These are phyloP conservation scores for Alternaria sp. DNA, from an alignment of 2,329 filamentous ascomycete species.

Conservation along the genomic window DNA sequence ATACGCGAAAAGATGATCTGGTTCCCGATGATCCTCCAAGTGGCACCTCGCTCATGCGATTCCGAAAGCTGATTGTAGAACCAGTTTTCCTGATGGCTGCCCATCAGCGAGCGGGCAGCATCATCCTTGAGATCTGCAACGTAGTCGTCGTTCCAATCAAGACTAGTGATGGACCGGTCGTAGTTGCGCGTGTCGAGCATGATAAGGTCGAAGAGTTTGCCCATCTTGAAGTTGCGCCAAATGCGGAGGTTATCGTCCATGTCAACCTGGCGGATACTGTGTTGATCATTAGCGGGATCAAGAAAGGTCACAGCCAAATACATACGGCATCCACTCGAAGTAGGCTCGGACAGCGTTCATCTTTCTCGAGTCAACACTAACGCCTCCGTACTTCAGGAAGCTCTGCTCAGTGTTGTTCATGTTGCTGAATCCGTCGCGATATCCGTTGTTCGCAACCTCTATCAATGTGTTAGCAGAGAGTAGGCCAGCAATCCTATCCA, in stretches of 20 bases:
- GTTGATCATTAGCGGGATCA: conserved; percentile 52
- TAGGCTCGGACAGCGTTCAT: conserved; percentile 58
- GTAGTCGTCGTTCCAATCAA: conserved; percentile 64
- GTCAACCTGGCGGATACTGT: conserved; percentile 54
- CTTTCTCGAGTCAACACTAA: conserved; percentile 56
- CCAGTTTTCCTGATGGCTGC: conserved; percentile 75
- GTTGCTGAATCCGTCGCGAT: conserved; percentile 52
- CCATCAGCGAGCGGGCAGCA: conserved; percentile 72
- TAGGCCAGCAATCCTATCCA: not conserved
- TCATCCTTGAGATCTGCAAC: conserved; percentile 69
- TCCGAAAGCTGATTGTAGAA: conserved; percentile 57
- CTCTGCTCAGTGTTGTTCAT: conserved; percentile 57
- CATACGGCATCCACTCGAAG: conserved; percentile 57
- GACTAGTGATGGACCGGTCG: conserved; percentile 46
- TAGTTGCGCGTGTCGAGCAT: conserved; percentile 56
- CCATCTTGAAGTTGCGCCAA: conserved; percentile 53
- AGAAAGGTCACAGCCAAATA: conserved; percentile 46
- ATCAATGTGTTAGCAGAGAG: conserved; percentile 20
- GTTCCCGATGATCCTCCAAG: conserved; percentile 74
- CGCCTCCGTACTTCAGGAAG: conserved; percentile 52
- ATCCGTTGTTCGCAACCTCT: conserved; percentile 56
- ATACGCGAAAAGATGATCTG: conserved; percentile 61
- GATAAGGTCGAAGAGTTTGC: conserved; percentile 53
- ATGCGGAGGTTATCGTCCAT: conserved; percentile 57
- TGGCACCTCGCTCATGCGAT: conserved; percentile 67